A percentile compares a stretch with the other conserved stretches of the same genome.
Conservation (phyloP, 2,329 filamentous ascomycete genomes). For the Botrytis tulipae region DNA sequence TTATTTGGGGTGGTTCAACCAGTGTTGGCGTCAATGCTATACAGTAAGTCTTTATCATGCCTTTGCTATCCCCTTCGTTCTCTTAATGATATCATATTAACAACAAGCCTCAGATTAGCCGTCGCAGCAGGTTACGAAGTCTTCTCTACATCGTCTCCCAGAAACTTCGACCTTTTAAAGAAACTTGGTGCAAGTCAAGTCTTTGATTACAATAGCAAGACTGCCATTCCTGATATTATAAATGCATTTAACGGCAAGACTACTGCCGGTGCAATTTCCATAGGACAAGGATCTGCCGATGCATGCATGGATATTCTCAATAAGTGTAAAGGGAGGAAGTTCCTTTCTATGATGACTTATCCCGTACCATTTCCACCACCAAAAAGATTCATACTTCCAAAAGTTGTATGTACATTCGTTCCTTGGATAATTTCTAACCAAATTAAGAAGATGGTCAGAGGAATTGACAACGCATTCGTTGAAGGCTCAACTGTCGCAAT, state of each 20-base stretch:
- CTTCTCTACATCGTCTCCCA: constrained; percentile 40
- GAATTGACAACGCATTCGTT: constrained; percentile 8
- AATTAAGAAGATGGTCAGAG: constrained; percentile 1
- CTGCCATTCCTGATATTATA: constrained; percentile 23
- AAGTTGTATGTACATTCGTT: not conserved
- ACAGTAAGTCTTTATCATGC: not conserved
- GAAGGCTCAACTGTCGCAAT: not conserved
- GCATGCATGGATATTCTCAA: constrained; percentile 16
- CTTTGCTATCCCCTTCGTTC: not conserved
- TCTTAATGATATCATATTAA: not conserved
- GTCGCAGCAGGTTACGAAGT: constrained; percentile 45
- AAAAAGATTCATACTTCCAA: constrained; percentile 10
- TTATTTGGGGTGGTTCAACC: constrained; percentile 38
- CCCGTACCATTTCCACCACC: constrained; percentile 5
- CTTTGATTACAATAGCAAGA: constrained; percentile 42
- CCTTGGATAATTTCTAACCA: constrained; percentile 1
- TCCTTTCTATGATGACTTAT: constrained; percentile 7
- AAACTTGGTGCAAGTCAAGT: constrained; percentile 42
- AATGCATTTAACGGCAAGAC: constrained; percentile 30
- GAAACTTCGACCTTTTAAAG: constrained; percentile 40
- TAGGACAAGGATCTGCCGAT: constrained; percentile 2
- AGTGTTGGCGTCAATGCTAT: constrained; percentile 40
- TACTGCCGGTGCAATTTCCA: constrained; percentile 35
- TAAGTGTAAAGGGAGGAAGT: constrained; percentile 9
- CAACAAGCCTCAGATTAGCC: constrained; percentile 35